Evolutionary conservation across 177 flowering plant species (phyloP), one percentile per base, ranked within the genome.

Genomic region (Tripterygium wilfordii): DNA sequence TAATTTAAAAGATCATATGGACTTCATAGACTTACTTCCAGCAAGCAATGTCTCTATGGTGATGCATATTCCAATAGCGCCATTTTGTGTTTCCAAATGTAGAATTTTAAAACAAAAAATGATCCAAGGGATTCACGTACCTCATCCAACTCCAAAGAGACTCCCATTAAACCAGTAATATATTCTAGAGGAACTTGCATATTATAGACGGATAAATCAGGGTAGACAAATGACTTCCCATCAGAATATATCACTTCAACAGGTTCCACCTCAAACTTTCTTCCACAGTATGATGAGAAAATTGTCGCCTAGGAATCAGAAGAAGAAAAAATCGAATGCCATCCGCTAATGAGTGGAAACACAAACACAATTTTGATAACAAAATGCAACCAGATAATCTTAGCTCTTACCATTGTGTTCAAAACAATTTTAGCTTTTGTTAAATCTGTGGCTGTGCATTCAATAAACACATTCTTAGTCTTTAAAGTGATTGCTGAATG

Each of bases 401-500:
- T 8, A 23, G 20, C 24, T 40, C 22, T 43, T 61, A 92, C 99
- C 86, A 89, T 74, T 49, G 92, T 94, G 64, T 89, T 94, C 64
- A 94, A 68, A 47, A 90, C 99, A 67, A 85, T 82, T 33, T 77
- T 85, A 52, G 99, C 99, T 70, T 83, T 89, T 9, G 92, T 87
- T 60, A 89, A 70, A 68, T 89, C 99, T 55, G 95, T 87, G 37
- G 97, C 99, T 17, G 99, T 94, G 51, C 99, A 94, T 64, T 94
- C 99, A 59, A 94, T 80, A 58, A 94, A 78, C 24, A 94, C 92
- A 70, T 87, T 90, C 76, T 77, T 87, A 22, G 99, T 94, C 69
- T 80, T 66, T 37, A 87, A 52, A 36, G 76, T 68, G 32, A 94
- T 89, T 35, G 99, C 97, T 15, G 99, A 94, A 64, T 80, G 96